Conservation (phyloP, 2,329 filamentous ascomycete species). For the Aureobasidium melanogenum region DNA sequence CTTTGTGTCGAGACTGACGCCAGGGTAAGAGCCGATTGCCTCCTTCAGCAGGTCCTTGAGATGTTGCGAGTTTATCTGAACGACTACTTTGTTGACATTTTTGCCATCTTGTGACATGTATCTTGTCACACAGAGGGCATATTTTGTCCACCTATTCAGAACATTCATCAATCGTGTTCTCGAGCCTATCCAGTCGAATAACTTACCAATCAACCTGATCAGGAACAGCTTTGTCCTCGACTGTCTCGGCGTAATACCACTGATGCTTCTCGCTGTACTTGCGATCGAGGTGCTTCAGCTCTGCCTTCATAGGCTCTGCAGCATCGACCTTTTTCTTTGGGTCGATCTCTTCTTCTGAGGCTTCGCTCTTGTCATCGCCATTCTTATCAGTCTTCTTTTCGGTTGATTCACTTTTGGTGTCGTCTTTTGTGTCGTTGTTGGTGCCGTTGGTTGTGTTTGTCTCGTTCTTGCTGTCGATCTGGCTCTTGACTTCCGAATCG, state of each 20-base stretch:
- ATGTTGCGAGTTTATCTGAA: slow-evolving; percentile 23
- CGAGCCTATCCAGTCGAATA: not conserved
- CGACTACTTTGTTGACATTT: slow-evolving; percentile 16
- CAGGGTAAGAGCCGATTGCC: slow-evolving; percentile 20
- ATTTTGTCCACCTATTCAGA: slow-evolving; percentile 18
- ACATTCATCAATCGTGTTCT: too few species aligned
- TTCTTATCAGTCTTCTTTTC: not conserved
- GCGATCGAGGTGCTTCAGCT: slow-evolving; percentile 20
- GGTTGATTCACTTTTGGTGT: not conserved
- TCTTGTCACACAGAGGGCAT: slow-evolving; percentile 17
- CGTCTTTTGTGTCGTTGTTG: not conserved
- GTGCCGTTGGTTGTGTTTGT: not conserved
- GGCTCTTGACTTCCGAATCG: not conserved
- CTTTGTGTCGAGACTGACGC: slow-evolving; percentile 23
- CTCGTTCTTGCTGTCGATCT: not conserved
- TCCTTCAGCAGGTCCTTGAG: slow-evolving; percentile 23
- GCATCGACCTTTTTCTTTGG: slow-evolving; percentile 1
- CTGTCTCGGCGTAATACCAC: slow-evolving; percentile 21
- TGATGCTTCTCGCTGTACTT: slow-evolving; percentile 21
- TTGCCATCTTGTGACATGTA: slow-evolving; percentile 15
- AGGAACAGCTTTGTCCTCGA: slow-evolving; percentile 19
- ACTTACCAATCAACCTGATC: slow-evolving; percentile 20
- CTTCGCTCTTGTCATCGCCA: not conserved
- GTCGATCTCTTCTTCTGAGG: not conserved
- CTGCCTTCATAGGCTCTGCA: slow-evolving; percentile 16